A percentile compares a stretch with the other conserved stretches of the same genome.
phyloP scores from a whole-genome alignment of 306 rosid genomes.

The Sphenostylis stenocarpa region DNA sequence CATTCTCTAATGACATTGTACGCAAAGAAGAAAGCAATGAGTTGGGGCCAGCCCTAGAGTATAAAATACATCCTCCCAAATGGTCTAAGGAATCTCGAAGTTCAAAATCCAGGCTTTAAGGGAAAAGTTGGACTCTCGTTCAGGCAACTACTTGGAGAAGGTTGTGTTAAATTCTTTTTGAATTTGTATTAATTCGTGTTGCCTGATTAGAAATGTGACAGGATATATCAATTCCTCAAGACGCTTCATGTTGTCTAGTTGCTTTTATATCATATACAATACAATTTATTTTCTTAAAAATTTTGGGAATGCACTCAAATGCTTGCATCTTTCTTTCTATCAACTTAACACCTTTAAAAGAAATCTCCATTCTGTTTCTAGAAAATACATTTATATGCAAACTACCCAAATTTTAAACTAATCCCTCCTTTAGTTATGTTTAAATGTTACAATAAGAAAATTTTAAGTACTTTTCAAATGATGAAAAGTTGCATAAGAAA shows the following conservation, averaged over 20 bases:
- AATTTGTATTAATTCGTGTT: slow-evolving; percentile 12
- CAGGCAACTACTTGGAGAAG: background rate
- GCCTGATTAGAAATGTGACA: background rate
- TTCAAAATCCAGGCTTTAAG: slow-evolving; percentile 64
- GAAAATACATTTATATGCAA: background rate
- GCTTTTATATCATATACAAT: background rate
- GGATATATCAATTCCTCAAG: background rate
- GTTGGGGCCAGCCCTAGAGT: slow-evolving; percentile 46
- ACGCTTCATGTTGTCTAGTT: background rate
- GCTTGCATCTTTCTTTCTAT: background rate
- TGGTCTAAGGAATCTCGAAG: slow-evolving; percentile 68
- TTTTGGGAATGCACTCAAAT: slow-evolving; percentile 1
- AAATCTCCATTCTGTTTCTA: too few species aligned
- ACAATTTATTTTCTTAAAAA: background rate
- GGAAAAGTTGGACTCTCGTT: background rate
- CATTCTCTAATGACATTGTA: slow-evolving; percentile 65
- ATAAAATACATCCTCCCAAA: slow-evolving; percentile 66
- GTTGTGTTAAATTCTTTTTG: background rate
- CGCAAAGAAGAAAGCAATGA: slow-evolving; percentile 53
- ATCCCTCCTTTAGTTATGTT: background rate
- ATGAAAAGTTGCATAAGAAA: too few species aligned
- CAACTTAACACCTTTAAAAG: too few species aligned
- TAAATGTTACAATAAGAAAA: background rate
- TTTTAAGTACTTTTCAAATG: too few species aligned
- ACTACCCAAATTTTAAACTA: background rate